Evolutionary conservation across 306 rosid genomes (phyloP), one percentile per base, ranked within the genome.

Genomic region (Cajanus cajan): DNA sequence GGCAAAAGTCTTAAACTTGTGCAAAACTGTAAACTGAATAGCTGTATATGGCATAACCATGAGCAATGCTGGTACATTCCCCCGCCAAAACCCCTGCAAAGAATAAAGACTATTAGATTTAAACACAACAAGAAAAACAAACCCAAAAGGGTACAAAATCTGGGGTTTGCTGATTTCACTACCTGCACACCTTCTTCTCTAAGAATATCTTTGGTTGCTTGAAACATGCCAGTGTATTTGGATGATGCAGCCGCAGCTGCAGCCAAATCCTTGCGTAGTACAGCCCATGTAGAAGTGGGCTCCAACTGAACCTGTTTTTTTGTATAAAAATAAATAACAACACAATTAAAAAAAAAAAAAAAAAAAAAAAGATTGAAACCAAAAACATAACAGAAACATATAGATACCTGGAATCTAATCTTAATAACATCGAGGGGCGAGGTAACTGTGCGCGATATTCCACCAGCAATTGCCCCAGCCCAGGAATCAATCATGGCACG

Each of bases 11-110:
- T 95, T 95, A 76, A 95, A 82, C 80, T 84, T 92, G 63, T 91
- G 97, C 51, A 90, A 85, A 63, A 92, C 98, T 18, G 98, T 84
- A 85, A 95, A 95, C 44, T 92, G 98, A 63, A 95, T 95, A 15
- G 98, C 97, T 15, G 97, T 90, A 83, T 95, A 95, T 0, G 98
- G 98, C 98, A 95, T 95, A 84, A 90, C 97, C 98, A 92, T 95
- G 67, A 95, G 98, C 86, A 92, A 83, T 37, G 97, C 98, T 2
- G 98, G 98, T 41, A 95, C 98, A 78, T 95, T 95, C 2, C 98
- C 98, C 22, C 97, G 94, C 98, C 98, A 95, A 73, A 95, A 95
- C 21, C 98, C 98, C 98, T 95, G 84, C 16, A 78, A 84, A 83
- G 34, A 24, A 40, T 57, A 7, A 1, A 25, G 16, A 36, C 39